Evolutionary conservation across 768 basidiomycete species (phyloP).

Genomic region (Mycena polygramma): DNA sequence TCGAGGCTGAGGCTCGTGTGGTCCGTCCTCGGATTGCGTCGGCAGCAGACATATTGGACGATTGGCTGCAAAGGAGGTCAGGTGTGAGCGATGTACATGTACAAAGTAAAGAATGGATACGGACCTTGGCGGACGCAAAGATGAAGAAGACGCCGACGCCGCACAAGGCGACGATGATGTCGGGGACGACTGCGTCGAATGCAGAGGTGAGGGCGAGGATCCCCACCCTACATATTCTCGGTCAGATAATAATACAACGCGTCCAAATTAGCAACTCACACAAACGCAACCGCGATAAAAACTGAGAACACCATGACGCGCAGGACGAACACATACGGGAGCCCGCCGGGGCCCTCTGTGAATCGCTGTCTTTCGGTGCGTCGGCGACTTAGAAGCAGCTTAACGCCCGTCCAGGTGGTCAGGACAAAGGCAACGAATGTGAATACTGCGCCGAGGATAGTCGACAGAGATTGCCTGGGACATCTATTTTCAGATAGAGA

Average conservation of each 20-base stretch:
- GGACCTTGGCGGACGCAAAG: constrained; percentile 32
- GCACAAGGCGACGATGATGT: constrained; percentile 31
- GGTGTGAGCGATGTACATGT: neutral
- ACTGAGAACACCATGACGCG: constrained; percentile 30
- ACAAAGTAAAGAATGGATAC: neutral
- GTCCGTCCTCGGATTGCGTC: neutral
- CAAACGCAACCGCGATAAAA: constrained; percentile 30
- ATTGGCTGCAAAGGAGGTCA: constrained; percentile 12
- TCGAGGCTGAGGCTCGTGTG: neutral
- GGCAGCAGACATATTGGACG: constrained; percentile 27
- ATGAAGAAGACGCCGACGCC: constrained; percentile 35
- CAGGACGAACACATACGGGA: constrained; percentile 53
- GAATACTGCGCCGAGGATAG: constrained; percentile 22
- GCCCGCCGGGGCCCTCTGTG: constrained; percentile 33
- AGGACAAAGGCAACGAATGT: constrained; percentile 19
- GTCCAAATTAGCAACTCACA: constrained; percentile 12
- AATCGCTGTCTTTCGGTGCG: constrained; percentile 10
- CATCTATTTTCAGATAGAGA: too few species aligned
- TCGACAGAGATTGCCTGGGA: constrained; percentile 18
- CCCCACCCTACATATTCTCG: constrained; percentile 5
- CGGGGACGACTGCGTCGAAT: constrained; percentile 31
- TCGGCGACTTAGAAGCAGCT: constrained; percentile 16
- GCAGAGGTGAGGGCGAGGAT: constrained; percentile 27
- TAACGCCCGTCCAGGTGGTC: constrained; percentile 21
- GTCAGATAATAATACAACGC: neutral